A percentile compares a stretch with the other conserved stretches of the same genome.
phyloP scores from a whole-genome alignment of 208 protist species.

The Crithidia mellificae region DNA sequence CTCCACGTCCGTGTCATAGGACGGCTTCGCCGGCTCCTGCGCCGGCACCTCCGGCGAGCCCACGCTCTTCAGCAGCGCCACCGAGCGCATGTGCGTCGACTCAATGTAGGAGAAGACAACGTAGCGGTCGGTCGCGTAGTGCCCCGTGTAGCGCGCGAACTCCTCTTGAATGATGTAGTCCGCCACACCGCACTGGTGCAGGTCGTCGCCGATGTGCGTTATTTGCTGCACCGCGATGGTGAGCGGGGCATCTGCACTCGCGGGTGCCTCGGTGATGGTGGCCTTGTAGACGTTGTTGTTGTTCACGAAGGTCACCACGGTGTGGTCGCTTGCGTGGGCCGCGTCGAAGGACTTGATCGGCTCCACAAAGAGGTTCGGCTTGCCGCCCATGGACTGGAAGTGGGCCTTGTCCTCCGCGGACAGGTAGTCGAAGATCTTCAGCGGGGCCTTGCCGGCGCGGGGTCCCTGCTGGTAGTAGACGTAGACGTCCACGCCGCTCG shows the following conservation, averaged over 20 bases:
- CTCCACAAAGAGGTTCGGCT: slow-evolving; percentile 64
- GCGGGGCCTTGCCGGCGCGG: slow-evolving; percentile 37
- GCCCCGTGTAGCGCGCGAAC: slow-evolving; percentile 86
- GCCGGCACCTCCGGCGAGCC: slow-evolving; percentile 26
- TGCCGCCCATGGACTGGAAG: slow-evolving; percentile 37
- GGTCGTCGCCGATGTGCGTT: slow-evolving; percentile 65
- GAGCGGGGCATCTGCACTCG: slow-evolving; percentile 28
- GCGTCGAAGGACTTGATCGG: slow-evolving; percentile 26
- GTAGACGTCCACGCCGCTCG: slow-evolving; percentile 57
- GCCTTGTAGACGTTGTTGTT: slow-evolving; percentile 77
- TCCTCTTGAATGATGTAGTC: slow-evolving; percentile 94
- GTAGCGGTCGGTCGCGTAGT: slow-evolving; percentile 75
- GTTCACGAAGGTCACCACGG: slow-evolving; percentile 66
- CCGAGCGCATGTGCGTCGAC: slow-evolving; percentile 59
- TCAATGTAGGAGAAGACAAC: slow-evolving; percentile 83
- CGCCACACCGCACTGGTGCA: slow-evolving; percentile 73
- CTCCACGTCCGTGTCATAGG: slow-evolving; percentile 40
- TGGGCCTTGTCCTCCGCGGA: slow-evolving; percentile 34
- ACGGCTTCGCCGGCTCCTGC: slow-evolving; percentile 8
- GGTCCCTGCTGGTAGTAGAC: slow-evolving; percentile 61
- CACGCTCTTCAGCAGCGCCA: slow-evolving; percentile 52
- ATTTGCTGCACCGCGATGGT: slow-evolving; percentile 50
- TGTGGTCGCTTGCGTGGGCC: slow-evolving; percentile 17
- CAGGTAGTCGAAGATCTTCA: slow-evolving; percentile 71
- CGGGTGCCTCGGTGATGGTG: slow-evolving; percentile 41